phyloP scores from a whole-genome alignment of 2,329 filamentous ascomycete species.

The Fusarium sororula region DNA sequence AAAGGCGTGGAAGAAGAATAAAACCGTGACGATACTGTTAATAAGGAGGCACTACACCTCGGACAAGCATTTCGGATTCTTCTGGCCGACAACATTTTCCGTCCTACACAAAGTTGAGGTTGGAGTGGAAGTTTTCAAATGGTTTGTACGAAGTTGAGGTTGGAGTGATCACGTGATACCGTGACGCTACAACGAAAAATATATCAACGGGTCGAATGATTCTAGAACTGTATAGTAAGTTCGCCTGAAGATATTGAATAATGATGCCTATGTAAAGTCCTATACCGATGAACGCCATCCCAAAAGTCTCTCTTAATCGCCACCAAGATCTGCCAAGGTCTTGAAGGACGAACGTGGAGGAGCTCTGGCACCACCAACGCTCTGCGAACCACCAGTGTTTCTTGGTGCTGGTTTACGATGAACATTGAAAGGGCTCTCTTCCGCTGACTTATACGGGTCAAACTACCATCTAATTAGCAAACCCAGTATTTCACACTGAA shows the following conservation, averaged over 20 bases:
- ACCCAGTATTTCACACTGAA: background rate
- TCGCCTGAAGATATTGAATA: background rate
- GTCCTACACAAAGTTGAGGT: slow-evolving; percentile 28
- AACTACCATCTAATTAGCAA: slow-evolving; percentile 54
- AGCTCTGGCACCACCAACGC: slow-evolving; percentile 36
- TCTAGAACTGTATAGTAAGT: background rate
- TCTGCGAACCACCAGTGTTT: slow-evolving; percentile 36
- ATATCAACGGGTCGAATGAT: background rate
- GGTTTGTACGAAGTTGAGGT: background rate
- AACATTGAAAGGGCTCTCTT: slow-evolving; percentile 67
- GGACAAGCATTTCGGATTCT: slow-evolving; percentile 48
- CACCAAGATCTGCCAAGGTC: slow-evolving; percentile 64
- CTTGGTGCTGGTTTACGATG: slow-evolving; percentile 48
- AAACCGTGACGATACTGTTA: slow-evolving; percentile 19
- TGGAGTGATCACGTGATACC: too few relatives aligned
- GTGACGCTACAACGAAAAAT: too few relatives aligned
- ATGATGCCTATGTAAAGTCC: background rate
- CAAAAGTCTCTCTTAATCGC: slow-evolving; percentile 30
- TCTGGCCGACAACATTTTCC: slow-evolving; percentile 49
- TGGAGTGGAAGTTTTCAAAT: slow-evolving; percentile 10
- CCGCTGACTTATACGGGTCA: slow-evolving; percentile 69
- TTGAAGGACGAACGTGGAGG: slow-evolving; percentile 54
- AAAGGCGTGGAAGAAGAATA: slow-evolving; percentile 19
- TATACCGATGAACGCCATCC: background rate
- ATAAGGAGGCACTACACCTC: slow-evolving; percentile 36